These are phyloP conservation scores for Fusarium sublunatum DNA, from an alignment of 2,329 filamentous ascomycete species.

Conservation along the genomic window DNA sequence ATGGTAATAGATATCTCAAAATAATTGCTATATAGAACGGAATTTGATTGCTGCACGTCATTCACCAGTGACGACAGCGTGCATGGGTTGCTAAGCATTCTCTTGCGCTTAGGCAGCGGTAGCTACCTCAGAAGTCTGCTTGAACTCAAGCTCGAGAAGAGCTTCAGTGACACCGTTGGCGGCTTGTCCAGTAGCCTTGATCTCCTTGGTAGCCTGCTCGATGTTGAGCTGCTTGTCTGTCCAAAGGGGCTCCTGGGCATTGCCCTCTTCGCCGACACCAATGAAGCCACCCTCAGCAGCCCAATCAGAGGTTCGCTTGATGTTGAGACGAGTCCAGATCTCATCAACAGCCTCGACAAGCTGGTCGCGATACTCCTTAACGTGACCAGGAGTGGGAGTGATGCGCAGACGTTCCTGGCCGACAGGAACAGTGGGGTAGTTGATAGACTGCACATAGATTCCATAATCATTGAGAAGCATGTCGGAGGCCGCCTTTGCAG, in stretches of 20 bases:
- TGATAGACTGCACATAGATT: conserved; percentile 99
- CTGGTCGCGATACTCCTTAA: conserved; percentile 84
- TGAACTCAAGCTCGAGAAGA: conserved; percentile 67
- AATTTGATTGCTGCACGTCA: conserved; percentile 29
- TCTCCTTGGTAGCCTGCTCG: conserved; percentile 71
- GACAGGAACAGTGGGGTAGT: conserved; percentile 97
- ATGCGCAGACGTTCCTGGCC: conserved; percentile 97
- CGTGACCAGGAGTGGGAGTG: conserved; percentile 94
- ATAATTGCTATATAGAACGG: conserved; percentile 36
- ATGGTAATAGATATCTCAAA: conserved; percentile 38
- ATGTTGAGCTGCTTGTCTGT: conserved; percentile 88
- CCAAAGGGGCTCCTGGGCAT: conserved; percentile 81
- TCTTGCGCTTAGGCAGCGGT: conserved; percentile 42
- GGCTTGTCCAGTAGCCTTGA: conserved; percentile 59
- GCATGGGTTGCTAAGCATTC: neutral
- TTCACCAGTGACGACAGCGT: conserved; percentile 13
- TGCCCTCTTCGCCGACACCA: conserved; percentile 82
- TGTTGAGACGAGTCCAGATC: conserved; percentile 88
- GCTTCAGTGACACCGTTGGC: conserved; percentile 64
- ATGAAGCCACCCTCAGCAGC: conserved; percentile 91
- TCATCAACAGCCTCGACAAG: conserved; percentile 85
- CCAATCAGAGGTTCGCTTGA: conserved; percentile 96
- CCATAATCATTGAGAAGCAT: conserved; percentile 88
- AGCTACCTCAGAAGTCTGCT: conserved; percentile 47
- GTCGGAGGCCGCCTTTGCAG: conserved; percentile 92